Percentiles rank a stretch among this genome's conserved stretches.
phyloP scores from a whole-genome alignment of 257 asterid genomes.

The Petunia secreta region DNA sequence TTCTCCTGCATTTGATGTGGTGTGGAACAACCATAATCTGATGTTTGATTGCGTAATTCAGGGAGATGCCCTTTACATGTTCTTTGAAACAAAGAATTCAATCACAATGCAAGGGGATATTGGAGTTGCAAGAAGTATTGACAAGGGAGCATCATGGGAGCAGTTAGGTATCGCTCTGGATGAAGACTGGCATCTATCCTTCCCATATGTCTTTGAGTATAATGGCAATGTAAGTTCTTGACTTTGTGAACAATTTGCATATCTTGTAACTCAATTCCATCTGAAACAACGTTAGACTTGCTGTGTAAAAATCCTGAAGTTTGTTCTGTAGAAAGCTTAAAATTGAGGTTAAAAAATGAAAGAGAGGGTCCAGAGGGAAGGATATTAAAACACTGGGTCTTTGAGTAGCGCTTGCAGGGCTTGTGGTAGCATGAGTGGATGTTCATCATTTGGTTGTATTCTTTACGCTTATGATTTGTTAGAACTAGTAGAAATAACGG shows the following conservation, averaged over 20 bases:
- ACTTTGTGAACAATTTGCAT: neutral
- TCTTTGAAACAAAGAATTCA: constrained; percentile 87
- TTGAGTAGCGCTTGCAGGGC: neutral
- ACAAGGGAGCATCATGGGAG: constrained; percentile 91
- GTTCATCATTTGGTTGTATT: neutral
- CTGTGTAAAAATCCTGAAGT: neutral
- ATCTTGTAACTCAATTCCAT: neutral
- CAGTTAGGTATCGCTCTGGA: constrained; percentile 88
- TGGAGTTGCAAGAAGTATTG: constrained; percentile 83
- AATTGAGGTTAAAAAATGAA: neutral
- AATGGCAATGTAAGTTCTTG: constrained; percentile 70
- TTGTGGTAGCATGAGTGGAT: neutral
- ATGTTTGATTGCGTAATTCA: constrained; percentile 43
- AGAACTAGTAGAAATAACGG: neutral
- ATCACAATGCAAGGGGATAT: constrained; percentile 94
- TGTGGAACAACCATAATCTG: constrained; percentile 28
- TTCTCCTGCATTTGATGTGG: constrained; percentile 16
- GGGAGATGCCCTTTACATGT: constrained; percentile 76
- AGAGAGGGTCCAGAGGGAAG: constrained; percentile 20
- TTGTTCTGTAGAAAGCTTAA: neutral
- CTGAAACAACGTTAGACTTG: constrained; percentile 13
- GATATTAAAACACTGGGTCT: neutral
- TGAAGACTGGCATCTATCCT: constrained; percentile 98
- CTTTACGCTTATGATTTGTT: neutral
- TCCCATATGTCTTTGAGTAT: constrained; percentile 85